Base-by-base conservation (phyloP, 179 eudicot genomes). In the Nepenthes alata region DNA sequence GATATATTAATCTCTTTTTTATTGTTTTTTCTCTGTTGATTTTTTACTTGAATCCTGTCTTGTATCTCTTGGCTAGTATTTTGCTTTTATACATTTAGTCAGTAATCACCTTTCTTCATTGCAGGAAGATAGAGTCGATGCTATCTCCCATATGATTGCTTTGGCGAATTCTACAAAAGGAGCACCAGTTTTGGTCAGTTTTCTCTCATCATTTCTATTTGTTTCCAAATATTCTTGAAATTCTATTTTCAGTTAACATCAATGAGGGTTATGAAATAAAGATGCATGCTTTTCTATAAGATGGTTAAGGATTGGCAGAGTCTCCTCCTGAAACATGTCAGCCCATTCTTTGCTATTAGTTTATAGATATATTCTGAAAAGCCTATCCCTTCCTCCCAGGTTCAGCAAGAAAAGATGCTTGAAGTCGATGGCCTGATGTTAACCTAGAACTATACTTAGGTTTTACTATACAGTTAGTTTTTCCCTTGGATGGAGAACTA, bases 71-170 rank as follows among this genome's bases (percentile, higher is more conserved):
- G 16, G 58, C 56, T 53, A 12, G 47, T 55, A 34, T 14, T 65
- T 57, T 5, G 38, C 13, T 53, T 48, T 59, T 63, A 4, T 1
- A 25, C 25, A 25, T 25, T 25, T 25, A 25, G 25, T 41, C 45
- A 41, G 45, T 41, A 1, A 41, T 7, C 45, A 4, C 8, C 45
- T 11, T 56, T 58, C 25, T 14, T 70, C 47, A 57, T 13, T 50
- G 53, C 74, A 79, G 83, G 83, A 75, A 67, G 70, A 75, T 44
- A 75, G 70, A 73, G 75, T 68, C 52, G 70, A 60, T 72, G 72
- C 80, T 49, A 61, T 75, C 47, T 69, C 80, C 63, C 75, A 57
- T 14, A 69, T 70, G 77, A 59, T 60, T 37, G 13, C 50, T 37
- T 55, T 75, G 66, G 78, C 56, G 54, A 57, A 58, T 63, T 69